Evolutionary conservation across 495 filamentous ascomycete genomes (phyloP).

Genomic region (Oidiodendron maius): DNA sequence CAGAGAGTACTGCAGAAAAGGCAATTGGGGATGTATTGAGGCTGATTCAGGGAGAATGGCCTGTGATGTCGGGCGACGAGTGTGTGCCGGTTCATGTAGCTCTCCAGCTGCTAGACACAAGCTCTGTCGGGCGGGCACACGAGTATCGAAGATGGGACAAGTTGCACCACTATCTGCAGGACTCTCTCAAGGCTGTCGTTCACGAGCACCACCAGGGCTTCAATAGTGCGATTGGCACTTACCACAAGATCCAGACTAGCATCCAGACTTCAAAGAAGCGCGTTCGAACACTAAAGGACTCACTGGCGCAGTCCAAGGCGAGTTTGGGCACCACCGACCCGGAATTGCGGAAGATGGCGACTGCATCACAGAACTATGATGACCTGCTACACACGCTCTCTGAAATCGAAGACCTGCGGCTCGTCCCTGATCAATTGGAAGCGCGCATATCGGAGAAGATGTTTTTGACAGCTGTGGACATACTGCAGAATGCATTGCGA

Average conservation of each 20-base stretch:
- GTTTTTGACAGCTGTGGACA: constrained; percentile 86
- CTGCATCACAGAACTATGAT: constrained; percentile 84
- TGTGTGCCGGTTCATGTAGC: constrained; percentile 92
- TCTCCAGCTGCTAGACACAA: constrained; percentile 86
- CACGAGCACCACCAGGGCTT: constrained; percentile 99
- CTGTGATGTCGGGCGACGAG: constrained; percentile 78
- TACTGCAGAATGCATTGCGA: constrained; percentile 79
- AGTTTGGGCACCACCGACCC: constrained; percentile 83
- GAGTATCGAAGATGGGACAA: constrained; percentile 78
- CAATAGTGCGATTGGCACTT: constrained; percentile 97
- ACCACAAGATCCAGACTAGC: constrained; percentile 94
- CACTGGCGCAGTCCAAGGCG: constrained; percentile 72
- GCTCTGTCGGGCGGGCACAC: constrained; percentile 83
- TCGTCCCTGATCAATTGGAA: constrained; percentile 89
- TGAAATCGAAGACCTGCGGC: constrained; percentile 81
- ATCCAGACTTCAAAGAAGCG: constrained; percentile 84
- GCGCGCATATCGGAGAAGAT: constrained; percentile 92
- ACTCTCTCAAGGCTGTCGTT: constrained; percentile 88
- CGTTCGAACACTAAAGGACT: constrained; percentile 75
- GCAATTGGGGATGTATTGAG: constrained; percentile 22
- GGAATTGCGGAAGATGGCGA: constrained; percentile 81
- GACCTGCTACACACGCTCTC: constrained; percentile 79
- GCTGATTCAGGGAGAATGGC: constrained; percentile 78
- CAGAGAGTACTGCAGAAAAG: constrained; percentile 21
- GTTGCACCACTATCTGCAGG: constrained; percentile 78